A percentile compares a stretch with the other conserved stretches of the same genome.
phyloP scores from a whole-genome alignment of 2,329 filamentous ascomycete species.

The Xylaria arbuscula region DNA sequence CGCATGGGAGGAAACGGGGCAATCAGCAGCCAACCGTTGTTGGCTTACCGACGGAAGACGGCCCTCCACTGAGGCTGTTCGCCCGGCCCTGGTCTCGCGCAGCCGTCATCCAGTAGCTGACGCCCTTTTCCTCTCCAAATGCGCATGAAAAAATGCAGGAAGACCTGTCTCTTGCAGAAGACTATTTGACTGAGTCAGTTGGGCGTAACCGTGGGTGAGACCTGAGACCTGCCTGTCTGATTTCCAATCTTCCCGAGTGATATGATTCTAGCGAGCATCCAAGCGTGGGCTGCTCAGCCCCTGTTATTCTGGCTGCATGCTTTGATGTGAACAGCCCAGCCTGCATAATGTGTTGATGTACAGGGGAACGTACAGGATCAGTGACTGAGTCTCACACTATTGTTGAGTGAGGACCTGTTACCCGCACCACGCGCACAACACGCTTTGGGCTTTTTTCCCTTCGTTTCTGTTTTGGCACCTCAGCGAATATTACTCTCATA shows the following conservation, averaged over 20 bases:
- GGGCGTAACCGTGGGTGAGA: conserved; percentile 25
- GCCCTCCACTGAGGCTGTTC: conserved; percentile 30
- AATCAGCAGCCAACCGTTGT: conserved; percentile 33
- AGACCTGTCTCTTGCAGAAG: conserved; percentile 23
- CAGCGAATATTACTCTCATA: conserved; percentile 14
- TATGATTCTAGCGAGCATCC: conserved; percentile 22
- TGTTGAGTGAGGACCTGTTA: conserved; percentile 13
- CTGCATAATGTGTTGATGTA: conserved; percentile 26
- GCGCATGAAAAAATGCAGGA: conserved; percentile 32
- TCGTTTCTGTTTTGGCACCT: conserved; percentile 16
- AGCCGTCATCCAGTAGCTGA: conserved; percentile 33
- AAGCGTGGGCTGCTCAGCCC: conserved; percentile 16
- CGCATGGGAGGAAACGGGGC: conserved; percentile 31
- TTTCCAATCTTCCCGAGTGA: conserved; percentile 17
- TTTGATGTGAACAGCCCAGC: conserved; percentile 28
- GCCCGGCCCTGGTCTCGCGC: conserved; percentile 25
- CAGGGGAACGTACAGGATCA: conserved; percentile 16
- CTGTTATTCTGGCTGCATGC: conserved; percentile 21
- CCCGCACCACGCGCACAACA: conserved; percentile 26
- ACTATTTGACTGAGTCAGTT: conserved; percentile 18
- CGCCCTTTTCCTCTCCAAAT: conserved; percentile 27
- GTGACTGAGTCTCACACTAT: conserved; percentile 3
- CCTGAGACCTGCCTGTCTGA: conserved; percentile 22
- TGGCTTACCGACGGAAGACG: conserved; percentile 25
- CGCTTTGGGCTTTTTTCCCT: background rate